A percentile compares a stretch with the other conserved stretches of the same genome.
Evolutionary conservation across 2,329 filamentous ascomycete genomes (phyloP).

Genomic region (Xylaria sp.): DNA sequence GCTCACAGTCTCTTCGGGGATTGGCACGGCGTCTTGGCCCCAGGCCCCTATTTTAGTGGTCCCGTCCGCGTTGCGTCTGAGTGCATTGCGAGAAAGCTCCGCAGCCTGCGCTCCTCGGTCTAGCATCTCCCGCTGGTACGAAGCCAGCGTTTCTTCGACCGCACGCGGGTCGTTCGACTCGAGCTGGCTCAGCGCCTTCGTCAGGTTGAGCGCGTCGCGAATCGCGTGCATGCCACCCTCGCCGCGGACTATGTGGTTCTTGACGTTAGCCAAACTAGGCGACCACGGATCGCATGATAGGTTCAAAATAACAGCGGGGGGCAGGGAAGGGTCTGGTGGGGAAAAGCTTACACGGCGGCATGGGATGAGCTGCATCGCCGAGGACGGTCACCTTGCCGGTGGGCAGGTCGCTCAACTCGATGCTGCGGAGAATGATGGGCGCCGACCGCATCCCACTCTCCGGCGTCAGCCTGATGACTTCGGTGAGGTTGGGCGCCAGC

Average conservation of each 20-base stretch:
- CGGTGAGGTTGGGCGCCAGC: conserved; percentile 25
- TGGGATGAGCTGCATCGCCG: conserved; percentile 27
- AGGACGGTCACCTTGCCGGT: conserved; percentile 21
- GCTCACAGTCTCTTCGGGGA: conserved; percentile 14
- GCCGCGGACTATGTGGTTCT: conserved; percentile 24
- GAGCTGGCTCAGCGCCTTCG: conserved; percentile 26
- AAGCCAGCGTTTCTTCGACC: conserved; percentile 19
- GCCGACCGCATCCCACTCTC: conserved; percentile 11
- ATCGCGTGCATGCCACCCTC: conserved; percentile 30
- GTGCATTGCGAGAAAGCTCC: conserved; percentile 11
- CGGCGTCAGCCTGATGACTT: conserved; percentile 20
- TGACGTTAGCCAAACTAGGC: background rate
- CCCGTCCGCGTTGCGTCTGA: background rate
- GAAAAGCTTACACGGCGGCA: conserved; percentile 26
- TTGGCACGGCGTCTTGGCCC: conserved; percentile 5
- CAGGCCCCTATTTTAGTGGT: conserved; percentile 3
- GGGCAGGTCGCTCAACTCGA: conserved; percentile 16
- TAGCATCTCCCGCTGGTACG: conserved; percentile 34
- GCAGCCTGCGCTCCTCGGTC: conserved; percentile 31
- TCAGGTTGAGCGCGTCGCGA: conserved; percentile 52
- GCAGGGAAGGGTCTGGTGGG: background rate
- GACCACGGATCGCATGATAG: background rate
- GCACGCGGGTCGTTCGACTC: conserved; percentile 6
- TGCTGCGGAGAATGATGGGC: conserved; percentile 19
- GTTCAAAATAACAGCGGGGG: background rate